phyloP scores from a whole-genome alignment of 495 filamentous ascomycete species.

The Delitschia confertaspora region DNA sequence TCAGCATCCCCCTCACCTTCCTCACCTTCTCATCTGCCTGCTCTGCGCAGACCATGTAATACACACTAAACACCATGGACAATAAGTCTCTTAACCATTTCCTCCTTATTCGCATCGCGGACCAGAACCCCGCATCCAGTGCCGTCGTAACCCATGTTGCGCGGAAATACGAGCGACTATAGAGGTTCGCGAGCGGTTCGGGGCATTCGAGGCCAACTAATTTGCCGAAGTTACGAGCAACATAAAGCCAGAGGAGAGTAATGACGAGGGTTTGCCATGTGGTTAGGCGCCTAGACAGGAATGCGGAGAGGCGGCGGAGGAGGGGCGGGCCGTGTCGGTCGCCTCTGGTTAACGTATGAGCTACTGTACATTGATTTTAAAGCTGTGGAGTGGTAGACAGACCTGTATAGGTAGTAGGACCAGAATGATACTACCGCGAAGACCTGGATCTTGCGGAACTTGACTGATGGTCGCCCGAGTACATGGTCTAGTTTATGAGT shows the following conservation, averaged over 20 bases:
- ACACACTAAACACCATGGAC: constrained; percentile 71
- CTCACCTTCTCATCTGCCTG: constrained; percentile 94
- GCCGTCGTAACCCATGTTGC: constrained; percentile 96
- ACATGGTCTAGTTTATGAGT: constrained; percentile 64
- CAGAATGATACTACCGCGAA: constrained; percentile 84
- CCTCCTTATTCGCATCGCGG: constrained; percentile 79
- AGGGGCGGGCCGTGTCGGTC: constrained; percentile 79
- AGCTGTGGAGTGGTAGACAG: constrained; percentile 22
- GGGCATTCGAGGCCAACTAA: constrained; percentile 85
- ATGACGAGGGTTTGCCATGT: constrained; percentile 83
- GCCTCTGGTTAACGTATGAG: constrained; percentile 44
- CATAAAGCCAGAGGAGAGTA: constrained; percentile 85
- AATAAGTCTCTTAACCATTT: constrained; percentile 77
- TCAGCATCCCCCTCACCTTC: constrained; percentile 74
- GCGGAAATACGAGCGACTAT: constrained; percentile 88
- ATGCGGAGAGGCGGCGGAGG: constrained; percentile 60
- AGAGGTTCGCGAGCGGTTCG: constrained; percentile 89
- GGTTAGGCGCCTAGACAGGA: constrained; percentile 60
- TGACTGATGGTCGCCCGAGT: constrained; percentile 78
- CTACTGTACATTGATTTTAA: background rate
- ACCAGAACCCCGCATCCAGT: constrained; percentile 95
- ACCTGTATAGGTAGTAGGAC: constrained; percentile 75
- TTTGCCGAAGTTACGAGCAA: constrained; percentile 85
- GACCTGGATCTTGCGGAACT: constrained; percentile 89
- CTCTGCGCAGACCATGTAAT: constrained; percentile 89